Evolutionary conservation across 257 asterid genomes (phyloP), one percentile per base, ranked within the genome.

Genomic region (Mentha longifolia): DNA sequence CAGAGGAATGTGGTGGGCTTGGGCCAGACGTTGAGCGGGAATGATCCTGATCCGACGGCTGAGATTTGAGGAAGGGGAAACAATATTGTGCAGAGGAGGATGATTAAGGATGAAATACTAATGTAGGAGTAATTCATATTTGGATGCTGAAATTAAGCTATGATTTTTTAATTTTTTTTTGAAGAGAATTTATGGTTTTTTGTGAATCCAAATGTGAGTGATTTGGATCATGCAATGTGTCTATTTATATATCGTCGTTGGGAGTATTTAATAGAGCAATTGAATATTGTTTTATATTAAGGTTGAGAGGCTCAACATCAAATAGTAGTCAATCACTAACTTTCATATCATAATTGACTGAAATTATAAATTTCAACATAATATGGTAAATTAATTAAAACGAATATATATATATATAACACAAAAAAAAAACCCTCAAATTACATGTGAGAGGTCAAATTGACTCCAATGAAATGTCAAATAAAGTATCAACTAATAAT

Each of bases 21-120:
- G 58, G 99, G 98, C 99, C 98, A 95, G 30, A 95, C 85, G 71
- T 88, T 80, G 87, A 92, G 75, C 4, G 97, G 93, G 68, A 70
- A 85, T 3, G 31, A 28, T 64, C 64, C 61, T 3, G 31, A 28
- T 64, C 64, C 61, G 19, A 72, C 81, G 82, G 95, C 89, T 79
- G 90, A 75, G 83, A 82, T 76, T 77, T 65, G 79, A 39, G 47
- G 76, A 51, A 58, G 25, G 47, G 54, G 35, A 39, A 9, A 12
- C 14, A 69, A 11, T 7, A 57, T 66, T 64, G 78, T 19, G 10
- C 31, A 57, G 11, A 77, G 39, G 59, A 73, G 39, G 59, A 73
- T 46, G 3, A 76, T 61, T 37, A 67, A 22, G 67, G 45, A 61
- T 17, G 76, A 50, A 20, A 35, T 39, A 16, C 9, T 42, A 33